Evolutionary conservation across 2,329 filamentous ascomycete genomes (phyloP).

Genomic region (Dothideomycetidae sp.): DNA sequence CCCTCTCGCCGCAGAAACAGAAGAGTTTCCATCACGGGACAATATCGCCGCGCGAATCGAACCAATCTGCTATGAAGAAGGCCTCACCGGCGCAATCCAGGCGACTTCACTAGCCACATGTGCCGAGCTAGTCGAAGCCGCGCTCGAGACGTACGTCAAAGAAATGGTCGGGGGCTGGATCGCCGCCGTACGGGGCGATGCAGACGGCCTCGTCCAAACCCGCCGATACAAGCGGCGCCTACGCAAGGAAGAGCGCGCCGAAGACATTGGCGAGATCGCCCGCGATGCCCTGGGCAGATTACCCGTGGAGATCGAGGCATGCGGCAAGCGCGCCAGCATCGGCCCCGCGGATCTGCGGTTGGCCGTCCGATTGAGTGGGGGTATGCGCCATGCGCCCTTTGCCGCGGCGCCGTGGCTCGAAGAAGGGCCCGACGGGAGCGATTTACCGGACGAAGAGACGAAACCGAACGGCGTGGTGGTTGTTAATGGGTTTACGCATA

Average conservation of each 20-base stretch:
- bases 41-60: conserved; percentile 46
- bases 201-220: conserved; percentile 51
- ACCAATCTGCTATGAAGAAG: conserved; percentile 52
- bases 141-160: conserved; percentile 49
- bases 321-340: conserved; percentile 55
- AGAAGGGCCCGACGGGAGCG: conserved; percentile 11
- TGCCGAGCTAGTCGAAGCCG: conserved; percentile 46
- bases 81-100: conserved; percentile 39
- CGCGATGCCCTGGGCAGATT: conserved; percentile 65
- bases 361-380: conserved; percentile 60
- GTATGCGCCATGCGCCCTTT: conserved; percentile 63
- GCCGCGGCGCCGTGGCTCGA: conserved; percentile 38
- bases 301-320: conserved; percentile 66
- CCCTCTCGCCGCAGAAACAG: conserved; percentile 45
- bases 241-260: conserved; percentile 58
- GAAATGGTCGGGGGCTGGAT: conserved; percentile 43
- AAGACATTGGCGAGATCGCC: conserved; percentile 56
- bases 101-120: conserved; percentile 29
- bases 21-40: conserved; percentile 46
- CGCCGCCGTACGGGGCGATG: conserved; percentile 41
- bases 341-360: conserved; percentile 67
- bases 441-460: conserved; percentile 1
- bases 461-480: conserved; percentile 3
- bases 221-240: conserved; percentile 63
- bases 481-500: conserved; percentile 4